A percentile compares a stretch with the other conserved stretches of the same genome.
phyloP scores from a whole-genome alignment of 306 rosid species.

The Castanospermum australe region DNA sequence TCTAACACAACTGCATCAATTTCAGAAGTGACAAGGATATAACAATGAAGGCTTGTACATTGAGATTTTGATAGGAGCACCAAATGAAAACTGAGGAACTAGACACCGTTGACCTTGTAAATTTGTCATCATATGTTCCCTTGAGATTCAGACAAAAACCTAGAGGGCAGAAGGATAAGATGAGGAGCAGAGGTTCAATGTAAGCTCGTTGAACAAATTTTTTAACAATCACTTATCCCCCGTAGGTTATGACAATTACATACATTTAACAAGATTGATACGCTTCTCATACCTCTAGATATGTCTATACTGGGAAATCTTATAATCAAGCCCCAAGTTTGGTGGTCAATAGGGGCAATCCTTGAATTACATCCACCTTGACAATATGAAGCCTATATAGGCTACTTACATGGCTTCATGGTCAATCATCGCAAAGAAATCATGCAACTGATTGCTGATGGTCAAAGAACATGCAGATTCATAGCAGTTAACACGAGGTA shows the following conservation, averaged over 20 bases:
- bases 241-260: background rate
- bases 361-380: background rate
- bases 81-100: background rate
- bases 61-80: no score
- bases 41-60: background rate
- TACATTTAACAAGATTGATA: background rate
- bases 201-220: background rate
- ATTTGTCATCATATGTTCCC: no score
- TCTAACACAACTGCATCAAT: background rate
- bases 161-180: background rate
- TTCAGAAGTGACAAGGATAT: background rate
- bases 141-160: background rate
- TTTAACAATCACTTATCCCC: background rate
- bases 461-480: background rate
- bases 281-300: background rate
- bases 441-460: background rate
- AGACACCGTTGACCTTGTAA: background rate
- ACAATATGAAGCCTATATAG: background rate
- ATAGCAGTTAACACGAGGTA: conserved; percentile 11
- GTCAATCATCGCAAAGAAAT: conserved; percentile 6
- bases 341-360: background rate
- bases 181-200: background rate
- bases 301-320: background rate
- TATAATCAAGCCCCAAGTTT: background rate
- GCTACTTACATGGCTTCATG: background rate